Percentiles rank a stretch among this genome's conserved stretches.
Evolutionary conservation across 1,284 basidiomycete genomes (phyloP).

Genomic region (Fomitopsis palustris): DNA sequence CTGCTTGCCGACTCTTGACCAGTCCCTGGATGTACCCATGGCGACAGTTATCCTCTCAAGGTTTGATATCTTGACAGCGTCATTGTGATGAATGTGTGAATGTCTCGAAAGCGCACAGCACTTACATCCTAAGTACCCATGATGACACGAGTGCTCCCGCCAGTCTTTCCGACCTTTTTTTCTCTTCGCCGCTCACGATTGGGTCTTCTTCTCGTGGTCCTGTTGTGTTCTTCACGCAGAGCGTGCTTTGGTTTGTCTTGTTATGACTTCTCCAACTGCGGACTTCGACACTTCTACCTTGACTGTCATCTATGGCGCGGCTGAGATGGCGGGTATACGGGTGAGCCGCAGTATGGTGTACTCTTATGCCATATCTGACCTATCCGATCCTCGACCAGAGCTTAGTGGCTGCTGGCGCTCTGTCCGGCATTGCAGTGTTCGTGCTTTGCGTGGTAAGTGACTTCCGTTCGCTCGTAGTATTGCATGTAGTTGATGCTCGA

Average conservation of each 20-base stretch:
- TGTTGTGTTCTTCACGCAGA: slow-evolving; percentile 8
- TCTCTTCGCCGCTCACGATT: not conserved
- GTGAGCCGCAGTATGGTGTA: slow-evolving; percentile 10
- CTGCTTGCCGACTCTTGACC: not conserved
- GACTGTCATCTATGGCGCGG: slow-evolving; percentile 11
- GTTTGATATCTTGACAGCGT: slow-evolving; percentile 2
- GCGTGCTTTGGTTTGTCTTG: slow-evolving; percentile 5
- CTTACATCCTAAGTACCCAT: not conserved
- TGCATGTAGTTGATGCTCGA: not conserved
- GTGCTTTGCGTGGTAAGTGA: slow-evolving; percentile 19
- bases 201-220: not conserved
- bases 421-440: slow-evolving; percentile 24
- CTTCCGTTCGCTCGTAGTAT: not conserved
- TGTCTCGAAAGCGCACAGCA: not conserved
- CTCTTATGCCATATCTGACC: not conserved
- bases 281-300: not conserved
- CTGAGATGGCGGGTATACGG: slow-evolving; percentile 16
- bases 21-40: not conserved
- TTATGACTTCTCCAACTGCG: slow-evolving; percentile 1
- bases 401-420: slow-evolving; percentile 22
- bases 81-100: not conserved
- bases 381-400: slow-evolving; percentile 13
- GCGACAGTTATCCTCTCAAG: not conserved
- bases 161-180: not conserved
- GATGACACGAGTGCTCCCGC: not conserved